Base-by-base conservation (phyloP, 306 rosid species). In the Herpetospermum pedunculosum region DNA sequence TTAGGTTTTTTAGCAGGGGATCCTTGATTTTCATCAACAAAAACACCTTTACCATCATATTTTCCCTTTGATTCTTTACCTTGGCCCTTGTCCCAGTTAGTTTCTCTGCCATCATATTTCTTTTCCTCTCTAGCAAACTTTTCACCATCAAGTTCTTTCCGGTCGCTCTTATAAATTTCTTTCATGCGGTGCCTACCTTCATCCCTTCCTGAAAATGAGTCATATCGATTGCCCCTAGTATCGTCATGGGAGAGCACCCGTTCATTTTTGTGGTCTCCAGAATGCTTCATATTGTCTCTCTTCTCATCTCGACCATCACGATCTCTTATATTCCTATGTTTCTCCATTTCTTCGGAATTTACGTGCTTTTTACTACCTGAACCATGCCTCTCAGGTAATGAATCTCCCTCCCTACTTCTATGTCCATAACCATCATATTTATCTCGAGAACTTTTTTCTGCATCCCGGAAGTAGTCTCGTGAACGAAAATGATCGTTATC, bases 351-450 rank as follows among this genome's bases (percentile, higher is more conserved):
- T 76, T 87, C 88, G 67, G 76, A 78, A 44, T 65, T 41, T 10
- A 71, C 76, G 74, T 77, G 85, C 76, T 82, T 90, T 81, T 83
- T 90, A 26, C 87, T 88, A 26, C 88, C 84, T 44, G 82, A 87
- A 82, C 80, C 87, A 82, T 80, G 79, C 78, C 84, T 85, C 44
- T 85, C 92, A 79, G 77, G 86, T 28, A 81, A 78, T 74, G 83
- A 76, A 81, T 81, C 91, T 59, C 74, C 78, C 52, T 90, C 96
- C 81, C 82, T 86, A 88, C 70, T 86, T 81, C 82, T 86, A 78
- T 62, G 78, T 73, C 83, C 84, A 63, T 81, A 76, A 76, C 82
- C 78, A 76, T 85, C 94, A 86, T 86, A 83, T 79, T 80, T 87
- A 81, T 86, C 97, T 60, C 74, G 90, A 21, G 88, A 83, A 80